phyloP scores from a whole-genome alignment of 2,329 filamentous ascomycete genomes.

The Gaeumannomyces tritici region DNA sequence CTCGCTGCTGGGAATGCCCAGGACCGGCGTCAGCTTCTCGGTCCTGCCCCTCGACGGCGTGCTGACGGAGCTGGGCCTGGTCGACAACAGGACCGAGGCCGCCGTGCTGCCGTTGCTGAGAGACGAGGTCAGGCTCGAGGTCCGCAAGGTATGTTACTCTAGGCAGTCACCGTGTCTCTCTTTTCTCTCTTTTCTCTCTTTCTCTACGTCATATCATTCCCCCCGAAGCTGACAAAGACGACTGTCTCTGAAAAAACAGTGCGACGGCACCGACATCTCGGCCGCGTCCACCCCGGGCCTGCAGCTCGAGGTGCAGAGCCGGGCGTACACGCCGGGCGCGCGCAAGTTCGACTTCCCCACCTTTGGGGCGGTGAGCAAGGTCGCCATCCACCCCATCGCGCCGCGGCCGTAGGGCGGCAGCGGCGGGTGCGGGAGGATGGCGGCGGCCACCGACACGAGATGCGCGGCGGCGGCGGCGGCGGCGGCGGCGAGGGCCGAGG shows the following conservation, averaged over 20 bases:
- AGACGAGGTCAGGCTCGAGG: slow-evolving; percentile 11
- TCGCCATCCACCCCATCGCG: neutral
- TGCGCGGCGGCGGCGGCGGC: no score
- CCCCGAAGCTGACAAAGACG: neutral
- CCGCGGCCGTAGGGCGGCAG: neutral
- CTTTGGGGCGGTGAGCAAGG: slow-evolving; percentile 11
- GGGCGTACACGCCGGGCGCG: slow-evolving; percentile 10
- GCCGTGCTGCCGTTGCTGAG: slow-evolving; percentile 24
- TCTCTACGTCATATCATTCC: neutral
- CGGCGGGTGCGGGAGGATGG: neutral
- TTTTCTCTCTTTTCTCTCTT: neutral
- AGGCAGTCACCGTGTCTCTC: neutral
- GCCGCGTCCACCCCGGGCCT: slow-evolving; percentile 21
- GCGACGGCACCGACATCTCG: slow-evolving; percentile 20
- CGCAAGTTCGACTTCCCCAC: slow-evolving; percentile 13
- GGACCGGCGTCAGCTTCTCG: slow-evolving; percentile 19
- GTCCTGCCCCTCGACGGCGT: slow-evolving; percentile 19
- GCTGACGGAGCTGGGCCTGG: slow-evolving; percentile 2
- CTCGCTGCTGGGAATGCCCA: slow-evolving; percentile 26
- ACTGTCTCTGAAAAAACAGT: slow-evolving; percentile 12
- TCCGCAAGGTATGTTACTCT: slow-evolving; percentile 15
- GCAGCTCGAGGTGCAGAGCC: slow-evolving; percentile 23
- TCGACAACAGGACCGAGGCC: neutral
- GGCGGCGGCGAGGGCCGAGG: no score
- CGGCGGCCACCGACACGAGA: no score